Evolutionary conservation across 208 protist species (phyloP).

Genomic region (Wallacemonas sp.): DNA sequence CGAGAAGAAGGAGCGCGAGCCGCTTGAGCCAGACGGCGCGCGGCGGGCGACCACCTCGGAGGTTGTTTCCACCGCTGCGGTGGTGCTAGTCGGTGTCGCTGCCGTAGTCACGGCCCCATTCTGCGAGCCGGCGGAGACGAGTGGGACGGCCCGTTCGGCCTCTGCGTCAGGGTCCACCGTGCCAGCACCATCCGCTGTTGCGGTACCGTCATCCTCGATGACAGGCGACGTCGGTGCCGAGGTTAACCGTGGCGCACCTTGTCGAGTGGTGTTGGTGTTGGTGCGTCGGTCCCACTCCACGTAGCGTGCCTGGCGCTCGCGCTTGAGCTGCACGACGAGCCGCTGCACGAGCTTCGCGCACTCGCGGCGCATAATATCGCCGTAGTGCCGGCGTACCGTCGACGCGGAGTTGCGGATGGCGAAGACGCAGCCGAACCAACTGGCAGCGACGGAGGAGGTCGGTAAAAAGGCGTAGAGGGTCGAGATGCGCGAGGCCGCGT

Average conservation of each 20-base stretch:
- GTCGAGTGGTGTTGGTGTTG: too few relatives aligned
- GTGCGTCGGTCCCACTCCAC: background rate
- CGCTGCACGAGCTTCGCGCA: constrained; percentile 34
- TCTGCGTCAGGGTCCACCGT: too few relatives aligned
- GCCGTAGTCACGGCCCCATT: too few relatives aligned
- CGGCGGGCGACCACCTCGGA: too few relatives aligned
- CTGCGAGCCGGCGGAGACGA: too few relatives aligned
- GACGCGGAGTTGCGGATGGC: constrained; percentile 58
- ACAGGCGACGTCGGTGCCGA: background rate
- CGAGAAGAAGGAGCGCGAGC: background rate
- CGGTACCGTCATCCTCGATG: too few relatives aligned
- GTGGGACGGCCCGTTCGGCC: too few relatives aligned
- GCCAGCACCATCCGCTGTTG: too few relatives aligned
- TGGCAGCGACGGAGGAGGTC: constrained; percentile 52
- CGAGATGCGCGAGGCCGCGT: constrained; percentile 45
- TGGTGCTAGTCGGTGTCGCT: too few relatives aligned
- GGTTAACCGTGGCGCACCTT: background rate
- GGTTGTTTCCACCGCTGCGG: too few relatives aligned
- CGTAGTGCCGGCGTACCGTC: constrained; percentile 45
- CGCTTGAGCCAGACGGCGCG: too few relatives aligned
- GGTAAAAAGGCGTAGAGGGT: constrained; percentile 68
- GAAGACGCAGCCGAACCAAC: constrained; percentile 65
- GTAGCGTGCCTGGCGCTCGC: constrained; percentile 15
- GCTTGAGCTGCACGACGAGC: constrained; percentile 30
- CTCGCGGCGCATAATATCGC: constrained; percentile 42